Base-by-base conservation (phyloP, 371 early-diverging fungal species). In the Haplosporangium sp. region DNA sequence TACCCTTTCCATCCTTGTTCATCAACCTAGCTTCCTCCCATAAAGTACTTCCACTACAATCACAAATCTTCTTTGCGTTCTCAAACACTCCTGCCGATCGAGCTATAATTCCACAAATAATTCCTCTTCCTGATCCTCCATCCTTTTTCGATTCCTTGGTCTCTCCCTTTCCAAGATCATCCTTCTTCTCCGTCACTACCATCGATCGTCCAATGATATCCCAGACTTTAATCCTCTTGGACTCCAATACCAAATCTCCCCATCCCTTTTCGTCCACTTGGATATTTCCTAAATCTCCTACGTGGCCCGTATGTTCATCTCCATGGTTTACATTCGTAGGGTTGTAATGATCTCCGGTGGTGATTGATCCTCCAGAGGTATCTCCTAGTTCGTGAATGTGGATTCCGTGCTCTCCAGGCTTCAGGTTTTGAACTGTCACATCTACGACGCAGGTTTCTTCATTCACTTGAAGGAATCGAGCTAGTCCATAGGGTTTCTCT, bases 21-120 rank as follows among this genome's bases (percentile, higher is more conserved):
- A 66, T 73, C 56, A 81, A 58, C 1, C 89, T 84, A 15, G 90
- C 97, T 68, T 94, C 92, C 69, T 94, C 92, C 96, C 96, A 96
- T 55, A 96, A 78, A 7, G 96, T 96, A 65, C 89, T 88, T 19
- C 97, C 97, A 40, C 85, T 86, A 78, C 97, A 96, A 37, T 93
- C 92, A 77, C 97, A 96, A n/a, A 96, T 90, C 78, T 87, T 87
- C 74, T 96, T 96, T 37, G 88, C 88, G 72, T 96, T 96, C 76
- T 96, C 94, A 86, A 96, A 96, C 44, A 93, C 89, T 47, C 97
- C 97, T 4, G 97, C 96, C 53, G 92, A 92, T 72, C 97, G 87
- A 4, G 97, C 97, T 79, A 96, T 86, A 62, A 96, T 91, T 44
- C 97, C 97, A 61, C 92, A 90, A 42, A 95, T 77, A 9, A 93